A percentile compares a stretch with the other conserved stretches of the same genome.
Conservation (phyloP, 2,329 filamentous ascomycete genomes). For the Scleromitrula shiraiana region DNA sequence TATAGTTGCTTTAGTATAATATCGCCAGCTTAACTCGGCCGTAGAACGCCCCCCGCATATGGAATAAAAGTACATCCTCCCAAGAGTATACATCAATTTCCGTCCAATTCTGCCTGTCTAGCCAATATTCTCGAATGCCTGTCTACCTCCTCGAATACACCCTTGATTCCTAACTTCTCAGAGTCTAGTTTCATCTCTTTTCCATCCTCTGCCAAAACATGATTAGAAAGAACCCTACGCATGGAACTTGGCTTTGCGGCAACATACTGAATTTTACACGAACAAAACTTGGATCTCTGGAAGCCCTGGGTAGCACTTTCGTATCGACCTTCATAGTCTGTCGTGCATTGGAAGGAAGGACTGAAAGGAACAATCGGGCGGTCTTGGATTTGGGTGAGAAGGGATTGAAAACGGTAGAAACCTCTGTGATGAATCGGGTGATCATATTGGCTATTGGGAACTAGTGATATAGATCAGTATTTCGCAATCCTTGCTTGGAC, state of each 20-base stretch:
- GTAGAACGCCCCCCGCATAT: slow-evolving; percentile 24
- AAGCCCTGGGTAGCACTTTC: slow-evolving; percentile 62
- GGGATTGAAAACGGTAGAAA: slow-evolving; percentile 84
- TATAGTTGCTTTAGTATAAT: too few species aligned
- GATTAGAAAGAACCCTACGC: slow-evolving; percentile 18
- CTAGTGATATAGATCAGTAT: not conserved
- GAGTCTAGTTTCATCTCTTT: slow-evolving; percentile 81
- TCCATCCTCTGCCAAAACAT: slow-evolving; percentile 63
- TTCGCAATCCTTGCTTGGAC: too few species aligned
- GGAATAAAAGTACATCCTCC: slow-evolving; percentile 10
- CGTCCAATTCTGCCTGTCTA: slow-evolving; percentile 70
- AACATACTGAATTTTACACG: slow-evolving; percentile 75
- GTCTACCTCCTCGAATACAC: slow-evolving; percentile 81
- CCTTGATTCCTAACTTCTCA: slow-evolving; percentile 74
- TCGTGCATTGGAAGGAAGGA: slow-evolving; percentile 73
- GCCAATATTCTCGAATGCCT: slow-evolving; percentile 77
- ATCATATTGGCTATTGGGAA: slow-evolving; percentile 52
- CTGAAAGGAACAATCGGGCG: slow-evolving; percentile 78
- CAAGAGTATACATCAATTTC: slow-evolving; percentile 27
- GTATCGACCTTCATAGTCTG: slow-evolving; percentile 70
- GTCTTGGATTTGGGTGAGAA: slow-evolving; percentile 75
- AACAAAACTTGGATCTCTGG: slow-evolving; percentile 60
- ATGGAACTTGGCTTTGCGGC: not conserved
- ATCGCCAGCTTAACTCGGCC: too few species aligned
- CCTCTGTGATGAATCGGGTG: slow-evolving; percentile 76